These are phyloP conservation scores for Cucurbita maxima DNA, from an alignment of 306 rosid species.

Conservation along the genomic window DNA sequence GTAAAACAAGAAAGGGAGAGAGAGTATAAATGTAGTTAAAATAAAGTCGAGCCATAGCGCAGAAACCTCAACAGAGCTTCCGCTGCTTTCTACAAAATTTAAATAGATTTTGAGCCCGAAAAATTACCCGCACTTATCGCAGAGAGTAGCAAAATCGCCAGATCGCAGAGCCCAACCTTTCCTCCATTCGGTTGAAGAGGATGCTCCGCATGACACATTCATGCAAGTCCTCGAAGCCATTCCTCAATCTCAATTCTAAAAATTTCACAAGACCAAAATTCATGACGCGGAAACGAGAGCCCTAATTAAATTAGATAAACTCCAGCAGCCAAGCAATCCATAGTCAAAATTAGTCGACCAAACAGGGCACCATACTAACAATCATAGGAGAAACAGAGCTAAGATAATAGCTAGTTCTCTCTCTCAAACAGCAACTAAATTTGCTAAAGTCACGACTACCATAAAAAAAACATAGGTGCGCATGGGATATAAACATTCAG, in stretches of 20 bases:
- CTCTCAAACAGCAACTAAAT: not conserved
- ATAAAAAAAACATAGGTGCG: not conserved
- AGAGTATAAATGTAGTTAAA: not conserved
- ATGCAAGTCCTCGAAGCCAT: slow-evolving; percentile 67
- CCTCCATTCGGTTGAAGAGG: slow-evolving; percentile 58
- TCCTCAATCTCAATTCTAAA: slow-evolving; percentile 10
- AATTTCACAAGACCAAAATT: slow-evolving; percentile 18
- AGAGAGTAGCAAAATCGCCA: slow-evolving; percentile 75
- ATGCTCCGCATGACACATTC: slow-evolving; percentile 55
- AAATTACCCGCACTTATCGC: slow-evolving; percentile 85
- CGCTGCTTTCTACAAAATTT: not conserved
- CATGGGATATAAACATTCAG: not conserved
- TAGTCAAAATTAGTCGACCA: slow-evolving; percentile 3
- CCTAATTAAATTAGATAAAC: slow-evolving; percentile 21
- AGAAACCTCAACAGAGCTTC: not conserved
- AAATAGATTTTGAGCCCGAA: not conserved
- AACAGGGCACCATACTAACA: slow-evolving; percentile 1
- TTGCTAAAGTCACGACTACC: slow-evolving; percentile 1
- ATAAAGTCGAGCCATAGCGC: not conserved
- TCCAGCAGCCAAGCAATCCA: slow-evolving; percentile 3
- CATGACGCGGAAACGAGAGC: slow-evolving; percentile 11
- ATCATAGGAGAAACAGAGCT: slow-evolving; percentile 8
- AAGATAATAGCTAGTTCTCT: slow-evolving; percentile 1
- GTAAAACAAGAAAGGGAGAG: not conserved
- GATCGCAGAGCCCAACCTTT: slow-evolving; percentile 96